Evolutionary conservation across 768 basidiomycete genomes (phyloP).

Genomic region (Boletus reticulatus): DNA sequence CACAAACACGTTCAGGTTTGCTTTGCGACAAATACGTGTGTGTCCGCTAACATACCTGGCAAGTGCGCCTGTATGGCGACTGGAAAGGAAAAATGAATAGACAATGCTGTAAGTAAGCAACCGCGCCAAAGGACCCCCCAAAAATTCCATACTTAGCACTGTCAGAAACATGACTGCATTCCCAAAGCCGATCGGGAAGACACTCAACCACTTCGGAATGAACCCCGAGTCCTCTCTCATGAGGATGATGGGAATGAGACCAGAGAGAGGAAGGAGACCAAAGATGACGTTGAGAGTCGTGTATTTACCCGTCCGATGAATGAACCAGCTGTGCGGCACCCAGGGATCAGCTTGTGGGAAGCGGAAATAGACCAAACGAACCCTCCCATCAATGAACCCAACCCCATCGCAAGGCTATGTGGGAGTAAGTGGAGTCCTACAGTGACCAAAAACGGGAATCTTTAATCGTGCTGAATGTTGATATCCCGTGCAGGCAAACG

Average conservation of each 20-base stretch:
- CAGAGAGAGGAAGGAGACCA: conserved; percentile 11
- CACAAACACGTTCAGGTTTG: too few species aligned
- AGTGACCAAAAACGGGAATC: too few species aligned
- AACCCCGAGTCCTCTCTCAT: conserved; percentile 7
- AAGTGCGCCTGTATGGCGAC: too few species aligned
- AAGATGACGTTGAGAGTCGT: conserved; percentile 5
- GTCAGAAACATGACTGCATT: neutral
- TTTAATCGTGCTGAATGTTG: too few species aligned
- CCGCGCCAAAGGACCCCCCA: too few species aligned
- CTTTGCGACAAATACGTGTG: too few species aligned
- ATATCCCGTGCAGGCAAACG: neutral
- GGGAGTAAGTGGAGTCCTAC: conserved; percentile 14
- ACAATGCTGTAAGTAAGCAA: too few species aligned
- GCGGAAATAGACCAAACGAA: neutral
- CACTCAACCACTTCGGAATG: conserved; percentile 9
- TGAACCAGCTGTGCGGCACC: neutral
- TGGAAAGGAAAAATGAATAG: too few species aligned
- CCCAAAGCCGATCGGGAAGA: conserved; percentile 18
- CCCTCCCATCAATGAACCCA: conserved; percentile 13
- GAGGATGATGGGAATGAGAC: conserved; percentile 8
- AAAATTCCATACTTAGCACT: too few species aligned
- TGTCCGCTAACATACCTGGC: too few species aligned
- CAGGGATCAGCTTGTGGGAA: neutral
- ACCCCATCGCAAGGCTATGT: conserved; percentile 11
- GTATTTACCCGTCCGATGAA: conserved; percentile 13